Evolutionary conservation across 257 asterid genomes (phyloP), one percentile per base, ranked within the genome.

Genomic region (Parsonsia alboflavescens): DNA sequence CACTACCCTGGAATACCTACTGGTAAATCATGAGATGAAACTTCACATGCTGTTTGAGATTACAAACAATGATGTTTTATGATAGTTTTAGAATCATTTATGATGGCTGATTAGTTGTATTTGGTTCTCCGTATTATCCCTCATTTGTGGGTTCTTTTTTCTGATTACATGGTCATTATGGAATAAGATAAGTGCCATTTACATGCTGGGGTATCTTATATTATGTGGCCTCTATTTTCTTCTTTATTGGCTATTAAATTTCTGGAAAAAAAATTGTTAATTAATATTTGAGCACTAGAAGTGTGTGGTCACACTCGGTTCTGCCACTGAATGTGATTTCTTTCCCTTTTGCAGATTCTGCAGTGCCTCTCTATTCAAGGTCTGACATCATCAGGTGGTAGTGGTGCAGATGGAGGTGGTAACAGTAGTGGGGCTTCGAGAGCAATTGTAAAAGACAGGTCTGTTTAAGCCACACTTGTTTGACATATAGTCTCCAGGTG

Each of bases 371-470:
- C 97, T 48, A 91, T 87, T 68, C 97, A 90, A 88, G 96, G 97
- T 73, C 80, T 86, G 75, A 84, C 97, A 21, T 90, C 99, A 77
- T 94, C 99, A 42, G 96, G 97, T 69, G 90, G 99, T 54, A 87
- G 91, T 84, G 75, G 90, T 64, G 91, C 82, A 58, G 99, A 95
- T 82, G 98, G 97, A 77, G 91, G 90, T 84, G 88, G 82, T 64
- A 65, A 65, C 45, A 92, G 98, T 79, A 95, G 98, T 77, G 99
- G 99, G 74, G 98, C 82, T 74, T 95, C 99, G 72, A 86, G 98
- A 82, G 86, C 97, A 64, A 76, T 89, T 50, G 89, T 95, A 65
- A 92, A 95, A 81, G 99, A 95, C 84, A 88, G 94, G 99, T 90
- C 49, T 63, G 49, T 77, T 74, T 53, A 73, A 72, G 76, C 74